Percentiles rank a stretch among this genome's conserved stretches.
Evolutionary conservation across 768 basidiomycete genomes (phyloP).

Genomic region (Russula emetica): DNA sequence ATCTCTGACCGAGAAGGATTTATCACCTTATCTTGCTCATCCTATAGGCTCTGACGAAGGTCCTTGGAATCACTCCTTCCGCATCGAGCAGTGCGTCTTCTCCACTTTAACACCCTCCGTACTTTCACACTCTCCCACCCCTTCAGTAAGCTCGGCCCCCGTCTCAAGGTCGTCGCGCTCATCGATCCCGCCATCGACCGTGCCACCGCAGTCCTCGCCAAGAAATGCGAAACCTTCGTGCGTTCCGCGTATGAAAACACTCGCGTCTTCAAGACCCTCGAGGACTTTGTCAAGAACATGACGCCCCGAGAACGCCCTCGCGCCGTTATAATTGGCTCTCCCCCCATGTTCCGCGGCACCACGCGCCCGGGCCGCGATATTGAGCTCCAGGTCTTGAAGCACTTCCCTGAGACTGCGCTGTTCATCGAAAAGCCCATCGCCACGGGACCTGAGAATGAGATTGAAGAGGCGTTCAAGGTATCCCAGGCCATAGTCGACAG

Average conservation of each 20-base stretch:
- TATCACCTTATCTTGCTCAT: conserved; percentile 10
- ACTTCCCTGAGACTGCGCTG: conserved; percentile 83
- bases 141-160: conserved; percentile 83
- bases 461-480: conserved; percentile 65
- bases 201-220: conserved; percentile 71
- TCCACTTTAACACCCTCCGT: conserved; percentile 11
- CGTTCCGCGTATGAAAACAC: conserved; percentile 90
- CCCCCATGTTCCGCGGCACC: conserved; percentile 90
- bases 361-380: conserved; percentile 72
- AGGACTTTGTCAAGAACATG: conserved; percentile 77
- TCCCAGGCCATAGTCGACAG: conserved; percentile 66
- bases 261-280: conserved; percentile 75
- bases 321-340: conserved; percentile 84
- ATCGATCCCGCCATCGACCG: conserved; percentile 88
- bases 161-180: conserved; percentile 92
- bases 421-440: conserved; percentile 93
- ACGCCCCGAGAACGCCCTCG: conserved; percentile 61
- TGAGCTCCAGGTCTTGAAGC: conserved; percentile 79
- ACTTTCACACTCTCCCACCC: conserved; percentile 18
- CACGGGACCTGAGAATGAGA: conserved; percentile 67
- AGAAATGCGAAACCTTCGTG: conserved; percentile 92
- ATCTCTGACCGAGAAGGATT: conserved; percentile 1
- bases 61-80: conserved; percentile 91
- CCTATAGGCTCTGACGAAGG: conserved; percentile 74
- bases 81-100: conserved; percentile 71